phyloP scores from a whole-genome alignment of 257 asterid genomes.

The Haberlea rhodopensis region DNA sequence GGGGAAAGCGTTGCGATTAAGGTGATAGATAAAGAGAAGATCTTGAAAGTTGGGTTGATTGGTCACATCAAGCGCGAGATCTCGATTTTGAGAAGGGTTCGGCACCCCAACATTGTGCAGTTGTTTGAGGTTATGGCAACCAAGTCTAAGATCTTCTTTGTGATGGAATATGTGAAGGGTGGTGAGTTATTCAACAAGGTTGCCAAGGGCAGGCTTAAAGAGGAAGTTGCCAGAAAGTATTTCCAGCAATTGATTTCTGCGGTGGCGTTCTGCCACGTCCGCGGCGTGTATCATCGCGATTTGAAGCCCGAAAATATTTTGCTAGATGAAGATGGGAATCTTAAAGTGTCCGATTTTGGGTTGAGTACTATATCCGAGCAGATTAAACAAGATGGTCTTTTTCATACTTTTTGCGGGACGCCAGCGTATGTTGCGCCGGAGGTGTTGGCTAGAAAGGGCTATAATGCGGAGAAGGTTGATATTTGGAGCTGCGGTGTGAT shows the following conservation, averaged over 20 bases:
- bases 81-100: conserved; percentile 81
- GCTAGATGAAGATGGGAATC: conserved; percentile 75
- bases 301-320: conserved; percentile 82
- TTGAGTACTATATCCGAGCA: conserved; percentile 86
- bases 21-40: conserved; percentile 86
- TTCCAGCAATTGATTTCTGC: conserved; percentile 87
- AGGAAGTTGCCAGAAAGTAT: conserved; percentile 71
- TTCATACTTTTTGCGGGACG: conserved; percentile 89
- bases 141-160: conserved; percentile 73
- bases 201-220: conserved; percentile 88
- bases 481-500: conserved; percentile 97
- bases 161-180: conserved; percentile 85
- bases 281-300: conserved; percentile 94
- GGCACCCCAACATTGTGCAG: conserved; percentile 92
- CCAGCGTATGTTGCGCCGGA: conserved; percentile 98
- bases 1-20: conserved; percentile 77
- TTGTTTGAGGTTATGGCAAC: conserved; percentile 96
- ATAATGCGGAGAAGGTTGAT: conserved; percentile 88
- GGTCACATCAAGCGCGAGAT: conserved; percentile 89
- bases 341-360: conserved; percentile 91
- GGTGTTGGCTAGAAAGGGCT: conserved; percentile 81
- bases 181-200: conserved; percentile 92
- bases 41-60: conserved; percentile 68
- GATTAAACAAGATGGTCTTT: conserved; percentile 84
- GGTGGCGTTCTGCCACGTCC: conserved; percentile 83